Evolutionary conservation across 306 rosid species (phyloP).

Genomic region (Lathyrus sativus): DNA sequence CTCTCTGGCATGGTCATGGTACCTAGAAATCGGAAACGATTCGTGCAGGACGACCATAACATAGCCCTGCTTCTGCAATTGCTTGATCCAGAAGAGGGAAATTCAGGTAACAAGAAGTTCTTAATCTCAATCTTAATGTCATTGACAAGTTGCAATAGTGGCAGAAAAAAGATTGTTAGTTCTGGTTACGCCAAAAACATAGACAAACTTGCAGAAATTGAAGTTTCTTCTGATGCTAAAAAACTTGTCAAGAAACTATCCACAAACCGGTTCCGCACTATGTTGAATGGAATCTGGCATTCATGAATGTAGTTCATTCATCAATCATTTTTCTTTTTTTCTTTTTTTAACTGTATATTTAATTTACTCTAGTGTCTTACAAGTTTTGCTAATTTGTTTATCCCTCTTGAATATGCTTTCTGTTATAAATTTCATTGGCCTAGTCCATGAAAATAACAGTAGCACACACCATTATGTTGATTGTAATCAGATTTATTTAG

Average conservation of each 20-base stretch:
- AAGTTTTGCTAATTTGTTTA: conserved; percentile 46
- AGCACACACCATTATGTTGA: conserved; percentile 45
- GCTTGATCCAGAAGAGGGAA: conserved; percentile 68
- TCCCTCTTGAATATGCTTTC: conserved; percentile 30
- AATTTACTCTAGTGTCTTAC: conserved; percentile 46
- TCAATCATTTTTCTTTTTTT: conserved; percentile 29
- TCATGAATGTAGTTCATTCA: conserved; percentile 57
- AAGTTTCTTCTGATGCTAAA: conserved; percentile 82
- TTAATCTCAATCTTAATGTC: conserved; percentile 72
- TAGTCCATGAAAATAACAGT: conserved; percentile 29
- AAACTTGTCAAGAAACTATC: conserved; percentile 77
- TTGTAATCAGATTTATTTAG: conserved; percentile 51
- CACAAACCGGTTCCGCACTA: conserved; percentile 65
- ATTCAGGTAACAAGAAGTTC: conserved; percentile 66
- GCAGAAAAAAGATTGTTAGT: conserved; percentile 72
- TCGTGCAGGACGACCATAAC: conserved; percentile 77
- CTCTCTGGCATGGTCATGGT: conserved; percentile 67
- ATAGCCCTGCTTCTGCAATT: conserved; percentile 66
- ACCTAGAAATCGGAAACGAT: conserved; percentile 72
- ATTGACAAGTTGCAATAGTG: conserved; percentile 75
- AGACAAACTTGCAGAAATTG: conserved; percentile 78
- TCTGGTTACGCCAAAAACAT: conserved; percentile 77
- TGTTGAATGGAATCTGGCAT: conserved; percentile 88
- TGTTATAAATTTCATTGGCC: conserved; percentile 29
- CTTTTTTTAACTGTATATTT: conserved; percentile 60